These are phyloP conservation scores for Dorcoceras hygrometricum DNA, from an alignment of 257 asterid genomes.

Conservation along the genomic window DNA sequence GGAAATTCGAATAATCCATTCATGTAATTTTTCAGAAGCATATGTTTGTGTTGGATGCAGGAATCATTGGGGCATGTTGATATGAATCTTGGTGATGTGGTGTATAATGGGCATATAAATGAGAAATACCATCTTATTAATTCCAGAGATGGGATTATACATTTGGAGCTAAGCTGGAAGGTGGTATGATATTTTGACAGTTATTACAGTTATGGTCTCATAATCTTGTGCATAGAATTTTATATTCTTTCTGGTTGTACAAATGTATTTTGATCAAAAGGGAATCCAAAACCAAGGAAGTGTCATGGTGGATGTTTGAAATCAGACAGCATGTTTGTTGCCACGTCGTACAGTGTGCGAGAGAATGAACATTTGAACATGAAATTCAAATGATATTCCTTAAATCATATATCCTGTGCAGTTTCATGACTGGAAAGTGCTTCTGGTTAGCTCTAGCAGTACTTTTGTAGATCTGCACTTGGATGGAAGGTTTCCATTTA, in stretches of 20 bases:
- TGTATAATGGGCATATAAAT: slow-evolving; percentile 64
- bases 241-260: not conserved
- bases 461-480: no score
- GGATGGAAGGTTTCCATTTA: no score
- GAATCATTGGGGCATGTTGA: slow-evolving; percentile 75
- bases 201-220: not conserved
- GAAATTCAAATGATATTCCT: not conserved
- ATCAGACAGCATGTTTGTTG: not conserved
- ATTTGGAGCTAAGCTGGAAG: slow-evolving; percentile 76
- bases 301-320: not conserved
- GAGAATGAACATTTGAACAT: not conserved
- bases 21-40: no score
- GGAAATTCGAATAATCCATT: not conserved
- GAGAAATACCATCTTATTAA: slow-evolving; percentile 66
- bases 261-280: not conserved
- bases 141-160: slow-evolving; percentile 67
- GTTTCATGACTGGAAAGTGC: no score
- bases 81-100: slow-evolving; percentile 62
- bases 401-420: no score
- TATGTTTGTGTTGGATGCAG: slow-evolving; percentile 26
- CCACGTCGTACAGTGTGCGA: not conserved
- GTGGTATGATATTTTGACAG: slow-evolving; percentile 37
- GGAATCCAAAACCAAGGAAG: not conserved
- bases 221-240: not conserved
- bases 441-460: no score